Base-by-base conservation (phyloP, 1,284 basidiomycete genomes). In the Irpex rosettiformis region DNA sequence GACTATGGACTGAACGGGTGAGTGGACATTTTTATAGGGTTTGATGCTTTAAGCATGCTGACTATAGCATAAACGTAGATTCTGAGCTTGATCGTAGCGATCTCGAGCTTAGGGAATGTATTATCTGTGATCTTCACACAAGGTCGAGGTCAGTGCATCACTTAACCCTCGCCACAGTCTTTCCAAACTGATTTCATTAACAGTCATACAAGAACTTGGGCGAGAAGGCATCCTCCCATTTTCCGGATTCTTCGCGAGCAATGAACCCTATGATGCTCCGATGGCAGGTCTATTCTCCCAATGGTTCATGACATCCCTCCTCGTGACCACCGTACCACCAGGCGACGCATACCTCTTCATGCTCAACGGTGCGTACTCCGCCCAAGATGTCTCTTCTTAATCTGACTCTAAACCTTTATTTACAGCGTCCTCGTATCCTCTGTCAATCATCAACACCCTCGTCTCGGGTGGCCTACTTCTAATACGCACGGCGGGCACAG, bases 171-270 rank as follows among this genome's bases (percentile, higher is more conserved):
- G n/a, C n/a, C n/a, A n/a, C n/a, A 16, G 18, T 8, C 11, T 8
- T 7, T 1, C 48, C 13, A 27, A 13, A 37, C 33, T 37, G n/a
- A 37, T 51, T 11, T 25, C 18, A 16, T 33, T 48, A 16, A 0
- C 55, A 87, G 86, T 89, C 7, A 79, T 88, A 3, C 88, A 90
- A 69, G 88, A 88, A 68, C 75, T 89, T 2, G 88, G 85, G 0
- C 76, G 85, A 16, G 86, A 87, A 66, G 86, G 84, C 0, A 75
- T 88, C 29, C 70, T 89, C 4, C 87, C 87, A 0, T 84, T 73
- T 62, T 80, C 86, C 0, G 74, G 76, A 1, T 78, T 86, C 64
- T 85, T 87, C 59, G 82, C 85, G 0, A 85, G 81, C 69, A 87
- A 80, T 69, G 82, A 81, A 64, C 86, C 85, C 0, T 87, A 85